Base-by-base conservation (phyloP, 1,139 yeast genomes). In the Yamadazyma songkhlaensis region DNA sequence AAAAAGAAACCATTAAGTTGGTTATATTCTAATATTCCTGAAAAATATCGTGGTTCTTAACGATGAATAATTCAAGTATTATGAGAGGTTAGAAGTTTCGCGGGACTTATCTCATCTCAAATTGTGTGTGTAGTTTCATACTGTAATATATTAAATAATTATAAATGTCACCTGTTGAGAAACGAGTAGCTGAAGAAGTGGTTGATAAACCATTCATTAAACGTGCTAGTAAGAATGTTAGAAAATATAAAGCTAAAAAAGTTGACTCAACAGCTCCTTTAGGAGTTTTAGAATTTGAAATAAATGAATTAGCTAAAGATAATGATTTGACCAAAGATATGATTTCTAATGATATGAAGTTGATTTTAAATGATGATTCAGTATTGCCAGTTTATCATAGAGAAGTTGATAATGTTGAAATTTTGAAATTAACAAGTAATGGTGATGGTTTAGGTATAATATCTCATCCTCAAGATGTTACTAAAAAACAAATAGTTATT, bases 251-350 rank as follows among this genome's bases (percentile, higher is more conserved):
- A 57, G 69, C 75, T 17, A 82, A 82, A 49, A 73, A 71, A 8
- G 73, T 74, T 9, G 97, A 90, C 41, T 74, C 84, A 10, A 85
- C 95, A 0, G 75, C 94, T 1, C 88, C 96, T 9, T 65, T 81
- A 35, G 97, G 97, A 3, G 86, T 88, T 3, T 68, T 92, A 34
- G 77, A 80, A 43, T 69, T 67, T 46, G 97, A 92, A 57, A 85
- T 92, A 43, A 70, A 76, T 27, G 80, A 77, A 36, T 53, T 90
- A 14, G 58, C 85, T 32, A 51, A 59, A 22, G 62, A 66, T 14
- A 55, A 72, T 37, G 55, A 59, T 9, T 58, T 85, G 32, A 60
- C 68, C 0, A 63, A 63, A 25, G 76, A 67, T 0, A 69, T 73
- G 17, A 71, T 84, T 23, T 44, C 57, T 8, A 85, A 85, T 54